Base-by-base conservation (phyloP, 768 basidiomycete genomes). In the Russula ochroleuca region DNA sequence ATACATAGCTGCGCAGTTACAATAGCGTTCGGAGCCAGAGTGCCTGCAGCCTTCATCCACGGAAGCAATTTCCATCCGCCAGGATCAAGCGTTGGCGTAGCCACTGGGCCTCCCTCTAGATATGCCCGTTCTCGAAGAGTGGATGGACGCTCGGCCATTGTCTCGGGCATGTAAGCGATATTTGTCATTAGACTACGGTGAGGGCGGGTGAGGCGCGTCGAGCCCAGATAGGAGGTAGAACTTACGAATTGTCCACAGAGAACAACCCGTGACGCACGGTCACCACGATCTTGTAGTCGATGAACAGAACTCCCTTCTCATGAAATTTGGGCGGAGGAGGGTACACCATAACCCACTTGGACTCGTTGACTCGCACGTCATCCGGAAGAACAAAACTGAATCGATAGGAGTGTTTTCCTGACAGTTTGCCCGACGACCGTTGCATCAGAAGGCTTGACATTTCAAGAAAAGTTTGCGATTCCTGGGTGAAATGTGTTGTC, bases 311-410 rank as follows among this genome's bases (percentile, higher is more conserved):
- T 8, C 67, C 67, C 33, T 62, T 67, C 38, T 66, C 84, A 0
- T 81, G 78, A 65, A 84, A 85, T 41, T 74, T 80, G 7, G 82
- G 80, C 0, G 84, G 84, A 15, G 83, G 75, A 5, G 72, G 73
- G 52, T 80, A 82, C 13, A 73, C 74, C 45, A 72, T 58, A n/a
- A 51, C 59, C 59, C 69, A 73, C 47, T 74, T 74, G 43, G 72
- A 75, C 61, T 75, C 78, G 2, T 69, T 63, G 33, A 78, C 75
- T 31, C 71, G 67, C 19, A 79, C 76, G 48, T 80, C 77, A 23
- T 64, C 66, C 2, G 85, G 84, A 4, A 85, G 75, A 8, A 67
- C 69, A 50, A 84, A 76, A 14, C 70, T 72, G 70, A 83, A 85
- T 0, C 81, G 77, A 79, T 81, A 83, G 0, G 77, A 73, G 40